Base-by-base conservation (phyloP, 2,329 filamentous ascomycete genomes). In the Myriangium duriaei region DNA sequence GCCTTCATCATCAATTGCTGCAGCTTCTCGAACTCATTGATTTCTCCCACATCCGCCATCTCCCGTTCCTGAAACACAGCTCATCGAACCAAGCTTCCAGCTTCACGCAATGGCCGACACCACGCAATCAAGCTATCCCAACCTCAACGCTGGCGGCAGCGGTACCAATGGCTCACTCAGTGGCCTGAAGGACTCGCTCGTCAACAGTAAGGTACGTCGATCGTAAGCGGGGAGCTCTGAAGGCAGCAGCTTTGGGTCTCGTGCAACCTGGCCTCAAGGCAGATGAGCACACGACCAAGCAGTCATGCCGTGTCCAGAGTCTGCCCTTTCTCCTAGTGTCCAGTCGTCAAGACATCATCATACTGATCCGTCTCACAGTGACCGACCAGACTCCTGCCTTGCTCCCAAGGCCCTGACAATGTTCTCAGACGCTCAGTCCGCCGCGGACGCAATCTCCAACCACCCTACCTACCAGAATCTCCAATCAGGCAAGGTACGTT, bases 381-480 rank as follows among this genome's bases (percentile, higher is more conserved):
- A 37, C 39, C 34, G 31, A 41, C 39, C 29, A 28, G 5, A 13
- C 11, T 57, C 56, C 56, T 57, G 53, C 53, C 53, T 53, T 43
- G 41, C 47, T n/a, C n/a, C n/a, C n/a, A n/a, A n/a, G n/a, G n/a
- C n/a, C n/a, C n/a, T n/a, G 13, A 12, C 13, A 13, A 34, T 13
- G 14, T 21, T 15, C 37, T 30, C 51, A 72, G 69, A 64, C 52
- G 64, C 67, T 46, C 57, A 62, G 45, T 55, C 59, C 47, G 61
- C 68, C 43, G 63, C 67, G 56, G 59, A 62, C 48, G 55, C 61
- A 44, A 60, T 69, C 43, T 48, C 58, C 44, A 67, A 69, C 53
- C 64, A 67, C 50, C 63, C 66, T 42, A 55, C 63, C 26, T 63
- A 67, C 38, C 67, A 72, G 53, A 63, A 58, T 47, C 49, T 68